Evolutionary conservation across 768 basidiomycete genomes (phyloP).

Genomic region (Suillus occidentalis): DNA sequence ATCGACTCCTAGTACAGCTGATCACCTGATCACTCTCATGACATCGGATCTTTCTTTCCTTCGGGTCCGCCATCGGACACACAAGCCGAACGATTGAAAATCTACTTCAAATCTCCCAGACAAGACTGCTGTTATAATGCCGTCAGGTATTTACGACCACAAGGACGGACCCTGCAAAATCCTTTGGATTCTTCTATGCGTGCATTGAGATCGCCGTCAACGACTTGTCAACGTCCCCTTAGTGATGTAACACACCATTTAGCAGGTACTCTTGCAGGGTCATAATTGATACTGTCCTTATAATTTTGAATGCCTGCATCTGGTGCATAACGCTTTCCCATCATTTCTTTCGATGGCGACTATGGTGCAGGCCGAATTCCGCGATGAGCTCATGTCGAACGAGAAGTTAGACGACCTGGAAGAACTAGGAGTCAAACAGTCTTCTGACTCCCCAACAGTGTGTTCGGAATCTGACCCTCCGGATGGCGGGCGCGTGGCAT

Average conservation of each 20-base stretch:
- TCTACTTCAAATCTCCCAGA: neutral
- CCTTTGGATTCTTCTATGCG: neutral
- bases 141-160: neutral
- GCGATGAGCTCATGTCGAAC: neutral
- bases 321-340: neutral
- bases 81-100: neutral
- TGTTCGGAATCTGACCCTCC: neutral
- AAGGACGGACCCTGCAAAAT: neutral
- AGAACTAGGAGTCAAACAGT: neutral
- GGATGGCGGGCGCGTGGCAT: slow-evolving; percentile 13
- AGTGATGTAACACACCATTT: neutral
- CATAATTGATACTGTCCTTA: neutral
- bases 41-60: neutral
- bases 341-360: neutral
- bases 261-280: neutral
- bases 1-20: neutral
- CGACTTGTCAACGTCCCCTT: neutral
- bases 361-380: neutral
- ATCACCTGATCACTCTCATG: neutral
- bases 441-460: neutral
- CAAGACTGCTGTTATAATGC: neutral
- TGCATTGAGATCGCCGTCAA: neutral
- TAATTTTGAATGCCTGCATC: neutral
- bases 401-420: neutral
- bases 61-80: neutral